Percentiles rank a stretch among this genome's conserved stretches.
Conservation (phyloP, 2,329 filamentous ascomycete species). For the Cryphonectria radicalis region DNA sequence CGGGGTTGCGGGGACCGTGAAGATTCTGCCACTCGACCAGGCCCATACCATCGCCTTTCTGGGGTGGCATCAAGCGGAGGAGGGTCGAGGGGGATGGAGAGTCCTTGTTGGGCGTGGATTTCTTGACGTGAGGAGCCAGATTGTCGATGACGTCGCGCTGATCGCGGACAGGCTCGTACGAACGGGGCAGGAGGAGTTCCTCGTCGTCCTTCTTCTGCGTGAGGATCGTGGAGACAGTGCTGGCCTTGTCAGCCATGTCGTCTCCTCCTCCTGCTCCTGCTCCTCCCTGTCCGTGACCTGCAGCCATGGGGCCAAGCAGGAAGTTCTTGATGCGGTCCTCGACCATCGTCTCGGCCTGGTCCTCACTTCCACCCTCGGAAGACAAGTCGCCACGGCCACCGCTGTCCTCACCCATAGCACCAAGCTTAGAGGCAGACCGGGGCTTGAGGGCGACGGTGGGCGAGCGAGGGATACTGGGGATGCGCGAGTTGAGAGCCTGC, state of each 20-base stretch:
- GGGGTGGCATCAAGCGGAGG: not conserved
- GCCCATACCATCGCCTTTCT: slow-evolving; percentile 2
- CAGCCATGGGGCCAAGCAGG: slow-evolving; percentile 2
- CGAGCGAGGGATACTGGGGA: slow-evolving; percentile 15
- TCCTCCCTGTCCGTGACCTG: not conserved
- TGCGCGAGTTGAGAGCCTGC: not conserved
- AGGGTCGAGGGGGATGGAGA: not conserved
- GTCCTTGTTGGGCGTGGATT: not conserved
- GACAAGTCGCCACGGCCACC: slow-evolving; percentile 6
- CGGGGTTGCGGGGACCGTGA: not conserved
- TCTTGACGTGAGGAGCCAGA: not conserved
- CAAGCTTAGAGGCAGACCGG: slow-evolving; percentile 18
- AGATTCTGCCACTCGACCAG: slow-evolving; percentile 20
- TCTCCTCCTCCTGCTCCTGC: not conserved
- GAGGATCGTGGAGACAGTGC: not conserved
- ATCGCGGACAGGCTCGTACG: not conserved
- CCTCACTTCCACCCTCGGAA: slow-evolving; percentile 8
- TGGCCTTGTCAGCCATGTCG: not conserved
- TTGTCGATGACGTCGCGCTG: not conserved
- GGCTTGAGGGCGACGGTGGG: slow-evolving; percentile 16
- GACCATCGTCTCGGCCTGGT: not conserved
- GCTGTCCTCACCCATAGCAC: slow-evolving; percentile 7
- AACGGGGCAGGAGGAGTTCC: not conserved
- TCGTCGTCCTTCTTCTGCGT: not conserved
- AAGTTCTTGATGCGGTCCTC: slow-evolving; percentile 17